A percentile compares a stretch with the other conserved stretches of the same genome.
Evolutionary conservation across 2,329 filamentous ascomycete species (phyloP).

Genomic region (Talaromyces sp.): DNA sequence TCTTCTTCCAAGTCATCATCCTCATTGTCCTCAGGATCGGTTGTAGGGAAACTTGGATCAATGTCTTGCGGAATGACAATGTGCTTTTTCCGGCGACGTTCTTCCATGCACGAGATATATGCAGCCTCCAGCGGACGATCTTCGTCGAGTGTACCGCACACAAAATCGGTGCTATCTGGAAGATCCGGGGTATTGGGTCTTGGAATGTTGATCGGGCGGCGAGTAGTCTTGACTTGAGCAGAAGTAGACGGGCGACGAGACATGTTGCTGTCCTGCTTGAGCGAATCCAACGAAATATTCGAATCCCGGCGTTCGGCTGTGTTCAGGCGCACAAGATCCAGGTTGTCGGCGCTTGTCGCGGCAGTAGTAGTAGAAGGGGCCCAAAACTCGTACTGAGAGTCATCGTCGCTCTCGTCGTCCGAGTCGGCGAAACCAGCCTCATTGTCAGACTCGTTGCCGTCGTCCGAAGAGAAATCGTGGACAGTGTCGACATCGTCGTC

Average conservation of each 20-base stretch:
- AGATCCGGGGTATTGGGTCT: conserved; percentile 71
- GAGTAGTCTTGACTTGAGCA: conserved; percentile 22
- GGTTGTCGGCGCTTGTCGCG: conserved; percentile 50
- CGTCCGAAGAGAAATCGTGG: conserved; percentile 47
- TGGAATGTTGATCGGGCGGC: conserved; percentile 38
- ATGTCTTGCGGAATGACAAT: conserved; percentile 89
- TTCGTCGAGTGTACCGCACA: conserved; percentile 96
- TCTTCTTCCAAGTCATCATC: conserved; percentile 59
- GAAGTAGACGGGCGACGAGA: conserved; percentile 24
- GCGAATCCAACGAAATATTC: conserved; percentile 52
- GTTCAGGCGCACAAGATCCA: conserved; percentile 42
- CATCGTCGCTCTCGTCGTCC: conserved; percentile 61
- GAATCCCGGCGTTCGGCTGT: conserved; percentile 44
- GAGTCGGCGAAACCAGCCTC: conserved; percentile 66
- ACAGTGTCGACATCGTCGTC: conserved; percentile 56
- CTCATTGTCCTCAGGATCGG: conserved; percentile 82
- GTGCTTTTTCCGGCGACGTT: conserved; percentile 75
- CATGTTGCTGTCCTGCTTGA: conserved; percentile 23
- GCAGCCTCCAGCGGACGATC: conserved; percentile 91
- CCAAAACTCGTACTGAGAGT: conserved; percentile 63
- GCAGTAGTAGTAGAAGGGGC: conserved; percentile 44
- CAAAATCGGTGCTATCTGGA: conserved; percentile 96
- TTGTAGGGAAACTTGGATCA: conserved; percentile 93
- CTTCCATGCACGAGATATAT: conserved; percentile 78
- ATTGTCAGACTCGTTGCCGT: conserved; percentile 78